These are phyloP conservation scores for Blastomyces silverae DNA, from an alignment of 2,329 filamentous ascomycete genomes.

Conservation along the genomic window DNA sequence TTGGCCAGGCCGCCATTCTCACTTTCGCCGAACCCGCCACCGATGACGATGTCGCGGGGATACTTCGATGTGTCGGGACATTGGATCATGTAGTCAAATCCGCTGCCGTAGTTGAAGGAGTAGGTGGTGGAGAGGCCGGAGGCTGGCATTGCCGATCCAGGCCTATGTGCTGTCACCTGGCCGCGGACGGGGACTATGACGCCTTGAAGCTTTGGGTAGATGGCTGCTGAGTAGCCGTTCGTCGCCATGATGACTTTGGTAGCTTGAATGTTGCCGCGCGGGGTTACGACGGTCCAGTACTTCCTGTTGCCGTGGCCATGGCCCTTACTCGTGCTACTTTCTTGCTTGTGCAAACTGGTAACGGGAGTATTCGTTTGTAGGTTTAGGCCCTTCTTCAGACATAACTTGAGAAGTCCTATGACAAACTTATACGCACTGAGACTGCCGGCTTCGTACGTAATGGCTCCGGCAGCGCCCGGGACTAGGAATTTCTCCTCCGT, in stretches of 20 bases:
- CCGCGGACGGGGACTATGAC: slow-evolving; percentile 48
- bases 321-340: neutral
- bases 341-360: slow-evolving; percentile 18
- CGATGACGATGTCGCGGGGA: slow-evolving; percentile 23
- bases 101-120: slow-evolving; percentile 27
- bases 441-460: slow-evolving; percentile 45
- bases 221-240: slow-evolving; percentile 48
- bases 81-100: slow-evolving; percentile 37
- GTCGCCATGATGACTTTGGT: slow-evolving; percentile 47
- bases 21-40: slow-evolving; percentile 23
- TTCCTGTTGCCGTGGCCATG: neutral
- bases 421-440: slow-evolving; percentile 39
- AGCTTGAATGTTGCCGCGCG: slow-evolving; percentile 40
- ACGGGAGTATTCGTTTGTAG: slow-evolving; percentile 31
- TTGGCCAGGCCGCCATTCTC: slow-evolving; percentile 22
- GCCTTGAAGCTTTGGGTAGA: slow-evolving; percentile 43
- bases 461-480: slow-evolving; percentile 41
- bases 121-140: slow-evolving; percentile 17
- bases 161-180: slow-evolving; percentile 42
- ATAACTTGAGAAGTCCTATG: slow-evolving; percentile 43
- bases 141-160: slow-evolving; percentile 19
- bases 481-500: slow-evolving; percentile 40
- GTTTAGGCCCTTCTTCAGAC: slow-evolving; percentile 32
- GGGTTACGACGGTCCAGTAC: slow-evolving; percentile 34
- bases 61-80: slow-evolving; percentile 21